Percentiles rank a stretch among this genome's conserved stretches.
Evolutionary conservation across 345 rosid genomes (phyloP).

Genomic region (Turritis glabra): DNA sequence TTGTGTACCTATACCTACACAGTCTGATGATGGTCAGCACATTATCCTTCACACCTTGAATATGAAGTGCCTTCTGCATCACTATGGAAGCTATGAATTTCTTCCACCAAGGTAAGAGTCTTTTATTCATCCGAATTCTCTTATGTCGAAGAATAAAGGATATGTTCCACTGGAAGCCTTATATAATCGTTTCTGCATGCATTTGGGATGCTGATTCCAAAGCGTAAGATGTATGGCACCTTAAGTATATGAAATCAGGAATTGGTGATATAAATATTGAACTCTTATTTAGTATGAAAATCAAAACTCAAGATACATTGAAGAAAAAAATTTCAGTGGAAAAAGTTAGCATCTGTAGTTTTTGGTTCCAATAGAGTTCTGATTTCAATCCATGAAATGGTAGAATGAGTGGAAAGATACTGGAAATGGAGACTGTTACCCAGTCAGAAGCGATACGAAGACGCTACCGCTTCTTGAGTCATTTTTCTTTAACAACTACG

Average conservation of each 20-base stretch:
- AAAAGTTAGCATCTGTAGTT: neutral
- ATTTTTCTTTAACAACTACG: constrained; percentile 84
- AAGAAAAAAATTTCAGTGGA: neutral
- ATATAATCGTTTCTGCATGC: constrained; percentile 3
- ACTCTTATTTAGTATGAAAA: neutral
- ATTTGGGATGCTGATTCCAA: neutral
- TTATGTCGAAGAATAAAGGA: neutral
- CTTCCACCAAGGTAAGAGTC: constrained; percentile 54
- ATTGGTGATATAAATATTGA: neutral
- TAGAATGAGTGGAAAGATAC: constrained; percentile 80
- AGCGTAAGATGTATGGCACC: neutral
- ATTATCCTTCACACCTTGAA: constrained; percentile 82
- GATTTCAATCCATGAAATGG: constrained; percentile 22
- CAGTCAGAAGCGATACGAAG: constrained; percentile 84
- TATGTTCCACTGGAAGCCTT: neutral
- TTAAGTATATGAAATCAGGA: constrained; percentile 4
- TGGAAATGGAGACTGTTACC: constrained; percentile 82
- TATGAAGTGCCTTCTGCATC: constrained; percentile 85
- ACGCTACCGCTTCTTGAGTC: constrained; percentile 89
- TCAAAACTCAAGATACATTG: neutral
- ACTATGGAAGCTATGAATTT: constrained; percentile 77
- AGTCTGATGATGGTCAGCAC: constrained; percentile 94
- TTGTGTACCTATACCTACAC: constrained; percentile 41
- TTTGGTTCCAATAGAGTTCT: constrained; percentile 2
- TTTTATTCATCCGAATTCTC: neutral